phyloP scores from a whole-genome alignment of 148 eudicot species.

The Persicaria tinctoria region DNA sequence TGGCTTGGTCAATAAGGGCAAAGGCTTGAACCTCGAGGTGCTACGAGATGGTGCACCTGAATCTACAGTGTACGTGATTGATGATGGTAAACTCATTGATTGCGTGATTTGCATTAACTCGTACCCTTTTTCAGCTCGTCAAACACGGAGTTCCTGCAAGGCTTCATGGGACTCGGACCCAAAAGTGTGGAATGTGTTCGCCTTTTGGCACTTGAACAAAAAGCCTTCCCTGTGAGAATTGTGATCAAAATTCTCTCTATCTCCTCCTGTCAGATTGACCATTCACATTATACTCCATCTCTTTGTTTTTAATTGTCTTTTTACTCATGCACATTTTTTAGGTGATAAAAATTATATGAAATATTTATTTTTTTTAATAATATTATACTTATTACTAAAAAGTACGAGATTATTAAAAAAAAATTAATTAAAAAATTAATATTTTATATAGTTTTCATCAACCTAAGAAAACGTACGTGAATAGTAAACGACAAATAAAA shows the following conservation, averaged over 20 bases:
- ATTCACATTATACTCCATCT: neutral
- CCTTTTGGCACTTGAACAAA: slow-evolving; percentile 1
- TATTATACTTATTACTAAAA: neutral
- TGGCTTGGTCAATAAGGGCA: neutral
- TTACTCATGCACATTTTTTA: no score
- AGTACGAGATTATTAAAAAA: no score
- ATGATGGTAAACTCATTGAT: neutral
- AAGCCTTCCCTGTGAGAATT: slow-evolving; percentile 1
- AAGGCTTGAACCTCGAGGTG: neutral
- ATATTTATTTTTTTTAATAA: no score
- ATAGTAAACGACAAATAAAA: no score
- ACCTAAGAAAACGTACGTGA: no score
- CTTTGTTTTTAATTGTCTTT: no score
- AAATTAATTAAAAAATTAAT: no score
- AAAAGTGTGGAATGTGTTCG: slow-evolving; percentile 6
- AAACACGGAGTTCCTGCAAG: neutral
- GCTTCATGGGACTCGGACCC: neutral
- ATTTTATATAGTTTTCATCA: no score
- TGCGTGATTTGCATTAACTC: neutral
- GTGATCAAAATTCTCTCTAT: neutral
- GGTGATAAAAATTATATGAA: no score
- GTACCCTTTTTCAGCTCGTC: neutral
- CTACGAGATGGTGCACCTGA: neutral
- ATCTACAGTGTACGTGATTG: neutral
- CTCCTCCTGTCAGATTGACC: neutral